Evolutionary conservation across 306 rosid genomes (phyloP).

Genomic region (Elaeagnus macrophylla): DNA sequence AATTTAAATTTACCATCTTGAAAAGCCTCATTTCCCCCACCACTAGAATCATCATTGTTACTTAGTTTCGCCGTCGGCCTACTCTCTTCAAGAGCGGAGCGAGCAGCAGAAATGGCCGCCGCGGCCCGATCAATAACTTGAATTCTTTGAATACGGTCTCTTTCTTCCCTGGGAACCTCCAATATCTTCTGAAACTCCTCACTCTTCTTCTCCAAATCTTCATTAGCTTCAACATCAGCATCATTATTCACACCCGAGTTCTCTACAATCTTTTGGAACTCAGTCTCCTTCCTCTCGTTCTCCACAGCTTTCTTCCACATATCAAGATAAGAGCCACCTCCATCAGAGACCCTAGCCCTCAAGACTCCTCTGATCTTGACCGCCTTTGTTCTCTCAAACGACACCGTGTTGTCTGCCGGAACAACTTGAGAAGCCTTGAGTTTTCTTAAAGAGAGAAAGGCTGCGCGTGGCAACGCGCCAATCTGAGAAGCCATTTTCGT

Average conservation of each 20-base stretch:
- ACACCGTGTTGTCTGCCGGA: constrained; percentile 1
- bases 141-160: constrained; percentile 68
- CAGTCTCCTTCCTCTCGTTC: constrained; percentile 37
- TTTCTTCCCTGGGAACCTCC: constrained; percentile 56
- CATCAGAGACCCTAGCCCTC: constrained; percentile 24
- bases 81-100: constrained; percentile 32
- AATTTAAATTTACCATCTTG: constrained; percentile 30
- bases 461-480: constrained; percentile 21
- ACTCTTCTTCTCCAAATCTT: constrained; percentile 52
- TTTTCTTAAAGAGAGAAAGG: constrained; percentile 5
- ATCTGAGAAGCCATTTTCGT: constrained; percentile 38
- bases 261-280: constrained; percentile 45
- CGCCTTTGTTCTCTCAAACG: background rate
- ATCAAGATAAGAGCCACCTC: constrained; percentile 50
- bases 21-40: background rate
- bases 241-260: constrained; percentile 10
- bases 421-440: constrained; percentile 7
- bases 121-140: constrained; percentile 89
- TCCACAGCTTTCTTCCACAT: constrained; percentile 88
- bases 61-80: constrained; percentile 6
- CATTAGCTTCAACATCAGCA: background rate
- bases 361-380: constrained; percentile 9
- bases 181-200: constrained; percentile 68
- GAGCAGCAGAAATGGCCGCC: constrained; percentile 82
- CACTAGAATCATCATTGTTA: constrained; percentile 8